Conservation (phyloP, 495 filamentous ascomycete species). For the Penicillium angulare region DNA sequence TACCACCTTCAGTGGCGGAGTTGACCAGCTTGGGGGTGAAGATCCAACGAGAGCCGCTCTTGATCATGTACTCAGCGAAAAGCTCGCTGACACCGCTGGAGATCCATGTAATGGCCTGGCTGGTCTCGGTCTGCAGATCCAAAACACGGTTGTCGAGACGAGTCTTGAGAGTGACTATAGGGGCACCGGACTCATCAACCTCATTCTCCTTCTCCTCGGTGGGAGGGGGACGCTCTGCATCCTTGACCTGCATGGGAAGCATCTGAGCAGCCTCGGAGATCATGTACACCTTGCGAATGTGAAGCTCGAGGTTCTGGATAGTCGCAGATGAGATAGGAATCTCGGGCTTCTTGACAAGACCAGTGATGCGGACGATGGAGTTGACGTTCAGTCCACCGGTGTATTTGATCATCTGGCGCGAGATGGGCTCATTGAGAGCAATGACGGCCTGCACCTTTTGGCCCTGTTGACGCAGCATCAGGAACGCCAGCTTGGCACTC, state of each 20-base stretch:
- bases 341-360: constrained; percentile 68
- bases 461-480: constrained; percentile 81
- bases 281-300: constrained; percentile 77
- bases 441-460: constrained; percentile 79
- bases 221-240: constrained; percentile 54
- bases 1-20: constrained; percentile 89
- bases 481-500: constrained; percentile 87
- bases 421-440: constrained; percentile 53
- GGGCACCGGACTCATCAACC: constrained; percentile 48
- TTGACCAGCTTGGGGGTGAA: constrained; percentile 87
- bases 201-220: constrained; percentile 46
- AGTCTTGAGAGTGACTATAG: constrained; percentile 70
- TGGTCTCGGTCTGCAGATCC: constrained; percentile 83
- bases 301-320: constrained; percentile 72
- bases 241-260: constrained; percentile 72
- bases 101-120: constrained; percentile 81
- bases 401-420: constrained; percentile 86
- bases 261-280: constrained; percentile 61
- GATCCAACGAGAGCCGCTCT: constrained; percentile 79
- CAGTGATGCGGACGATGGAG: constrained; percentile 75
- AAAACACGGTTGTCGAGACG: constrained; percentile 87
- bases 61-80: constrained; percentile 76
- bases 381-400: constrained; percentile 75
- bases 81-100: constrained; percentile 77
- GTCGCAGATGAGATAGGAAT: constrained; percentile 77